Evolutionary conservation across 2,329 filamentous ascomycete genomes (phyloP).

Genomic region (Stylonectria norvegica): DNA sequence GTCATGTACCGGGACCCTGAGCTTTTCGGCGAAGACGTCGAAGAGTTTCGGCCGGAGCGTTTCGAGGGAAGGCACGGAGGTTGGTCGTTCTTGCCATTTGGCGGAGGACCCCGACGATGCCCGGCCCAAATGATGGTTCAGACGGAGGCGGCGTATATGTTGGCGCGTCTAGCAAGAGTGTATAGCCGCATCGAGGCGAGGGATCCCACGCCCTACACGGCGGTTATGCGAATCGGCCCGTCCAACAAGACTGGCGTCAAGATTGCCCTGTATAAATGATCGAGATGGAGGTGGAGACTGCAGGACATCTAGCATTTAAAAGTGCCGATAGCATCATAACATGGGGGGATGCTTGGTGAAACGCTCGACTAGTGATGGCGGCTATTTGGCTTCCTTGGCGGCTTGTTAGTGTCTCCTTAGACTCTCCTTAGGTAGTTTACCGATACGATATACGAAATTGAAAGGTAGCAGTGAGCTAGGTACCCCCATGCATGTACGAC

Average conservation of each 20-base stretch:
- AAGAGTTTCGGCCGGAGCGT: constrained; percentile 40
- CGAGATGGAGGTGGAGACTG: no score
- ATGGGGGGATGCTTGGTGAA: no score
- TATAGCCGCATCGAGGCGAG: constrained; percentile 11
- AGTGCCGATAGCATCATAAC: no score
- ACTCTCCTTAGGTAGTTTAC: no score
- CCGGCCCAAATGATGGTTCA: constrained; percentile 20
- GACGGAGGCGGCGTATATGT: constrained; percentile 19
- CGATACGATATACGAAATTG: no score
- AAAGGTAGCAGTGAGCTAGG: no score
- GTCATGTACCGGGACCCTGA: constrained; percentile 36
- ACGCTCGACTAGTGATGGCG: no score
- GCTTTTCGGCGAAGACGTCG: constrained; percentile 36
- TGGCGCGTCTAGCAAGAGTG: constrained; percentile 5
- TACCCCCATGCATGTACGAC: no score
- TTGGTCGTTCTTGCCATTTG: constrained; percentile 22
- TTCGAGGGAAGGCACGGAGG: constrained; percentile 24
- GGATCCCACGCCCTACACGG: constrained; percentile 8
- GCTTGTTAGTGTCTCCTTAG: no score
- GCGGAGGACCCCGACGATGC: constrained; percentile 19
- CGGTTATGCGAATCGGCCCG: constrained; percentile 11
- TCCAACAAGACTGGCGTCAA: constrained; percentile 11
- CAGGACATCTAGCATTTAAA: no score
- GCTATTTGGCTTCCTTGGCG: no score
- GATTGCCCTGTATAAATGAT: constrained; percentile 8